Base-by-base conservation (phyloP, 2,329 filamentous ascomycete species). In the Aspergillus versicolor region DNA sequence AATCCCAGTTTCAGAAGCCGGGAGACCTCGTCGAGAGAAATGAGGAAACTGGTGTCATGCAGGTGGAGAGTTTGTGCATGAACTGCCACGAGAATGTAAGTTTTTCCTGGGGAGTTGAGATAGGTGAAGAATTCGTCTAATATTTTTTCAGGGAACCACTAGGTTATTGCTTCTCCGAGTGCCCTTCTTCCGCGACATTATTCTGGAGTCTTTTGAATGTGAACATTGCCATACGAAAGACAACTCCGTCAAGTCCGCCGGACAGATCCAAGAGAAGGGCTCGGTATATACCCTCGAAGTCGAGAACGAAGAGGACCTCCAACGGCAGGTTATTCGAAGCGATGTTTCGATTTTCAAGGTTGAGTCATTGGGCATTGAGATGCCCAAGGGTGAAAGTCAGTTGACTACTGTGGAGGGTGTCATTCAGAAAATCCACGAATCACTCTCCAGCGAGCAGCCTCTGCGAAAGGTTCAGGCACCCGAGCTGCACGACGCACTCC, bases 141-240 rank as follows among this genome's bases (percentile, higher is more conserved):
- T 44, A 40, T 2, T 13, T n/a, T 17, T 38, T 5, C 60, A 95
- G 90, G 94, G 94, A 67, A 84, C 81, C 1, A 99, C 94, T 13
- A 85, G 88, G 58, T 84, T 99, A 21, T 86, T 99, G 43, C 86
- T 99, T 54, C 96, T 95, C 15, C 86, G 87, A 63, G 97, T 99
- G 55, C 94, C 94, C 15, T 97, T 91, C 82, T 99, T 99, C 81
- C 91, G 92, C 78, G 93, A 99, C 75, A 88, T 99, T 62, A 91
- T 99, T 68, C 85, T 99, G 75, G 96, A 97, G 88, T 97, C 93
- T 61, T 99, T 99, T 76, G 84, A 85, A 64, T 99, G 94, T 81
- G 87, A 91, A 5, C 86, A 97, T 76, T 99, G 94, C 79, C 81
- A 87, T 71, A 88, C 93, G 77, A 86, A 89, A 64, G 96, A 97